Percentiles rank a stretch among this genome's conserved stretches.
These are phyloP conservation scores for Papiliotrema terrestris DNA, from an alignment of 1,284 basidiomycete species.

Conservation along the genomic window DNA sequence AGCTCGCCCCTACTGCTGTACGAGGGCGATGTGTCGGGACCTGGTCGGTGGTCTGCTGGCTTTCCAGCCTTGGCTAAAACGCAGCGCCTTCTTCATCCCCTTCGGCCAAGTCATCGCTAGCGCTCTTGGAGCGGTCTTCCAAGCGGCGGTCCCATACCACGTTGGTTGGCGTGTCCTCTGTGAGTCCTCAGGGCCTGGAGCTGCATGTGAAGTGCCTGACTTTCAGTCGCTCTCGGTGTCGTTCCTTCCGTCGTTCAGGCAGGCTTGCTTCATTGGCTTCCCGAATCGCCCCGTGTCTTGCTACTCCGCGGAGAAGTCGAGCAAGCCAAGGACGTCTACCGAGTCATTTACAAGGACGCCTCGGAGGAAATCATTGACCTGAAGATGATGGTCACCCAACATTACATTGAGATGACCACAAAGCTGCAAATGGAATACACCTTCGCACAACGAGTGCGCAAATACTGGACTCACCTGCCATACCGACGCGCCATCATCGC, in stretches of 20 bases:
- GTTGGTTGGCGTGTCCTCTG: slow-evolving; percentile 18
- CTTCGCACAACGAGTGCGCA: slow-evolving; percentile 8
- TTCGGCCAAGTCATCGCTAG: slow-evolving; percentile 42
- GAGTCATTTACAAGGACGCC: slow-evolving; percentile 31
- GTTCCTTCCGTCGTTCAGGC: slow-evolving; percentile 39
- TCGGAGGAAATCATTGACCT: slow-evolving; percentile 32
- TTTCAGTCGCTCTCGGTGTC: slow-evolving; percentile 38
- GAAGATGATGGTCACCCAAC: slow-evolving; percentile 32
- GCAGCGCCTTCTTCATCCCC: slow-evolving; percentile 37
- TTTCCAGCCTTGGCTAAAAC: too few species aligned
- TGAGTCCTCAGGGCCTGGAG: not conserved
- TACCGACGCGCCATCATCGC: slow-evolving; percentile 24
- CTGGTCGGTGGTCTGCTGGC: too few species aligned
- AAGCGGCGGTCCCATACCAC: slow-evolving; percentile 2
- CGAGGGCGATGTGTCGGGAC: slow-evolving; percentile 27
- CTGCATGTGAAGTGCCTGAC: not conserved
- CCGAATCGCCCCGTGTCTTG: slow-evolving; percentile 42
- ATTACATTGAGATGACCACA: slow-evolving; percentile 25
- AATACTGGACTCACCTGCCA: slow-evolving; percentile 15
- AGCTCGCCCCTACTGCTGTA: slow-evolving; percentile 40
- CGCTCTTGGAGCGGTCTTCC: slow-evolving; percentile 33
- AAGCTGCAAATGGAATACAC: slow-evolving; percentile 11
- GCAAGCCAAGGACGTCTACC: slow-evolving; percentile 22
- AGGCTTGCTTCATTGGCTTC: slow-evolving; percentile 40
- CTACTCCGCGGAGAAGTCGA: slow-evolving; percentile 27